Conservation (phyloP, 2,329 filamentous ascomycete species). For the Botryotinia narcissicola region DNA sequence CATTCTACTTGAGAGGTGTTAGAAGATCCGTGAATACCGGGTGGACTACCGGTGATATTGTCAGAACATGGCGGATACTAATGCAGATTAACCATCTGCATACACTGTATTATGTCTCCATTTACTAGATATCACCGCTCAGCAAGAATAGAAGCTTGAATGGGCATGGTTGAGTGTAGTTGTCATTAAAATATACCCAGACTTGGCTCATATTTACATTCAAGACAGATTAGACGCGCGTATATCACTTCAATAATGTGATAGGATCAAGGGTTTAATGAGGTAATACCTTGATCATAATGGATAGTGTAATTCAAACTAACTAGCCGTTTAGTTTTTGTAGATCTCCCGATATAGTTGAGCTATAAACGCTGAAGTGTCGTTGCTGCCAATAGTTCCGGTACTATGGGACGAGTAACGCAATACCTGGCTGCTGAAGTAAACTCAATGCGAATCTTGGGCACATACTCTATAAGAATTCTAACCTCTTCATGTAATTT, state of each 20-base stretch:
- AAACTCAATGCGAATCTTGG: not conserved
- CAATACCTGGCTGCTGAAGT: too few species aligned
- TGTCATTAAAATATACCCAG: not conserved
- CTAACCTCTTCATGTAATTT: fast-evolving
- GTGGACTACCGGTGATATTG: not conserved
- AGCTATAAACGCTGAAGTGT: not conserved
- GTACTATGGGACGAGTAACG: too few species aligned
- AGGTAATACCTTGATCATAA: fast-evolving
- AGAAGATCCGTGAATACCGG: not conserved
- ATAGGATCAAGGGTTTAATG: not conserved
- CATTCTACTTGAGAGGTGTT: not conserved
- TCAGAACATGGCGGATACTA: not conserved
- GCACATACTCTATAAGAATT: not conserved
- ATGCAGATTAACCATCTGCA: not conserved
- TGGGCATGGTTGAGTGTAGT: not conserved
- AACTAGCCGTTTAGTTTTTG: too few species aligned
- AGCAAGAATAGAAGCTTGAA: not conserved
- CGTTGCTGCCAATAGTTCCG: not conserved
- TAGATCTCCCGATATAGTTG: not conserved
- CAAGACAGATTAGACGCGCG: not conserved
- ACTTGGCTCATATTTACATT: not conserved
- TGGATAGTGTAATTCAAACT: not conserved
- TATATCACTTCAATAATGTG: not conserved
- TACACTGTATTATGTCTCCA: not conserved
- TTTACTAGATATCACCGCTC: not conserved